Conservation (phyloP, 1,139 yeast genomes). For the Magnusiomyces ingens region DNA sequence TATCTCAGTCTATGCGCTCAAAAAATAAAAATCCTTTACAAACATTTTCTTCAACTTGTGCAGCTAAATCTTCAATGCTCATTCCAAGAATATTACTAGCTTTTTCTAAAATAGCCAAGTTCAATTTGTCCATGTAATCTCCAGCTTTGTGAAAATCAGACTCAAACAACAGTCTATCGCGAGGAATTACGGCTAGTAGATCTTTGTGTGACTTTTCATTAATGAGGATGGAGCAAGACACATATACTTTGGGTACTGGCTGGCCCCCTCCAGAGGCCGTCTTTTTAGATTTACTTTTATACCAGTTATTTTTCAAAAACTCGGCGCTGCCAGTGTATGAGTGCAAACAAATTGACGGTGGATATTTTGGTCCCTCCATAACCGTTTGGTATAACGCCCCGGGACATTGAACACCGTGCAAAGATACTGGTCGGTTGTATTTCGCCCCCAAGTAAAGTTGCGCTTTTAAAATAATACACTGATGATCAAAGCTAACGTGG, state of each 20-base stretch:
- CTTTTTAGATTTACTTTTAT: constrained; percentile 27
- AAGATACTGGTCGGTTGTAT: constrained; percentile 49
- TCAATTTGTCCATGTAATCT: constrained; percentile 20
- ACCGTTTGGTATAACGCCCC: constrained; percentile 49
- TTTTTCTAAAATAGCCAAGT: constrained; percentile 1
- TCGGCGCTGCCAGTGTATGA: constrained; percentile 83
- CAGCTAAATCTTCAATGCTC: constrained; percentile 10
- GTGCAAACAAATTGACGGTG: constrained; percentile 53
- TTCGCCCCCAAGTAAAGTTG: constrained; percentile 52
- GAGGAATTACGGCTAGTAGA: constrained; percentile 34
- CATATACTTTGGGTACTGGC: constrained; percentile 18
- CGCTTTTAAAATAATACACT: constrained; percentile 42
- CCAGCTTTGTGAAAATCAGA: constrained; percentile 43
- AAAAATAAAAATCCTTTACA: constrained; percentile 4
- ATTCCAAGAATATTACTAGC: constrained; percentile 11
- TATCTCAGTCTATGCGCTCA: neutral
- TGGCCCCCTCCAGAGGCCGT: constrained; percentile 4
- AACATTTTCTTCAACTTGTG: constrained; percentile 12
- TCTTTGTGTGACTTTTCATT: constrained; percentile 38
- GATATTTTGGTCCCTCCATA: constrained; percentile 23
- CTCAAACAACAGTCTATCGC: constrained; percentile 42
- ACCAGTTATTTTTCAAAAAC: constrained; percentile 51
- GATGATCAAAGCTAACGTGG: constrained; percentile 58
- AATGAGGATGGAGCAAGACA: constrained; percentile 59
- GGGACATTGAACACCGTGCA: constrained; percentile 82